A percentile compares a stretch with the other conserved stretches of the same genome.
Evolutionary conservation across 345 rosid genomes (phyloP).

Genomic region (Pugionium cornutum): DNA sequence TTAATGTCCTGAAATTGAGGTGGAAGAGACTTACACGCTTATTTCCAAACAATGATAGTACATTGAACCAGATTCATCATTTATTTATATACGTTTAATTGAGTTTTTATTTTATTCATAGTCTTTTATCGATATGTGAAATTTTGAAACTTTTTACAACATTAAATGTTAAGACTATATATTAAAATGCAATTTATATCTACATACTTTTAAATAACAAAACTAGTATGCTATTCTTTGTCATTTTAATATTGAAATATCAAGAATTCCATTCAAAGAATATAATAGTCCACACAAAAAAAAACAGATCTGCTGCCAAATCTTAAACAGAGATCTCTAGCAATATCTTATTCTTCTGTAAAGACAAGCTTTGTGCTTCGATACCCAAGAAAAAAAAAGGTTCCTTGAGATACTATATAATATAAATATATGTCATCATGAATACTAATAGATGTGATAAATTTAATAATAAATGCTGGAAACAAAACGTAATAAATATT

Average conservation of each 20-base stretch:
- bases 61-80: conserved; percentile 27
- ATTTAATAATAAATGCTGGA: conserved; percentile 2
- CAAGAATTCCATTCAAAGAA: not conserved
- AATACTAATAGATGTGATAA: not conserved
- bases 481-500: conserved; percentile 24
- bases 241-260: not conserved
- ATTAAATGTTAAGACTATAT: not conserved
- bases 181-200: no score
- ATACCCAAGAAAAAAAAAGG: conserved; percentile 8
- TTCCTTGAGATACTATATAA: conserved; percentile 2
- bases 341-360: conserved; percentile 32
- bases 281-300: conserved; percentile 5
- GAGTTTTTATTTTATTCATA: not conserved
- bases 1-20: conserved; percentile 33
- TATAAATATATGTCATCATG: not conserved
- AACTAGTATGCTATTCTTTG: not conserved
- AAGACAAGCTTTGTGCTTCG: conserved; percentile 37
- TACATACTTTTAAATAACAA: no score
- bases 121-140: not conserved
- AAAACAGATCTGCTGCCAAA: conserved; percentile 35
- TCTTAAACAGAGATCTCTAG: conserved; percentile 35
- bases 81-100: conserved; percentile 8
- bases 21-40: conserved; percentile 40
- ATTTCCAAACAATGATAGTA: conserved; percentile 10
- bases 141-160: not conserved